A percentile compares a stretch with the other conserved stretches of the same genome.
Evolutionary conservation across 495 filamentous ascomycete species (phyloP).

Genomic region (Penicillium maclennaniae): DNA sequence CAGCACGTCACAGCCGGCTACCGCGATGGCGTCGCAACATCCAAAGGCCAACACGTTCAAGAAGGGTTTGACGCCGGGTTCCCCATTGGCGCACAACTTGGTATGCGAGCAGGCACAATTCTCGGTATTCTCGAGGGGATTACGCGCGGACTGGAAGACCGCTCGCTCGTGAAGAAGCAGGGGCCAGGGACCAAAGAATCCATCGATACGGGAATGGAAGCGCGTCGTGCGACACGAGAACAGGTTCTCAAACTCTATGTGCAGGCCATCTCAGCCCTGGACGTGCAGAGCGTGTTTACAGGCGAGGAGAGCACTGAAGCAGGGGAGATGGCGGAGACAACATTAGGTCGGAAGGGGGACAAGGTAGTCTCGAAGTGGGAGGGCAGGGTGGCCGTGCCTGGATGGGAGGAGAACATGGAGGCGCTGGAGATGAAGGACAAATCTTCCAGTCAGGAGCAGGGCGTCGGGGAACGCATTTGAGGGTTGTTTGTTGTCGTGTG

Average conservation of each 20-base stretch:
- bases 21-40: slow-evolving; percentile 73
- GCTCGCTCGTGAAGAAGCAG: slow-evolving; percentile 30
- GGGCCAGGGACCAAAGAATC: slow-evolving; percentile 9
- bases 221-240: slow-evolving; percentile 18
- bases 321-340: slow-evolving; percentile 26
- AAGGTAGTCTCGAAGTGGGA: slow-evolving; percentile 47
- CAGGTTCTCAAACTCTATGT: slow-evolving; percentile 41
- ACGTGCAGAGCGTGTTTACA: slow-evolving; percentile 59
- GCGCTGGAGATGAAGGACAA: slow-evolving; percentile 36
- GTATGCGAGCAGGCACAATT: slow-evolving; percentile 64
- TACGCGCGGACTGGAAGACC: slow-evolving; percentile 33
- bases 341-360: slow-evolving; percentile 30
- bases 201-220: neutral
- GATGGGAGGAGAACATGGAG: slow-evolving; percentile 46
- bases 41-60: slow-evolving; percentile 70
- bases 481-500: slow-evolving; percentile 1
- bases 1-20: slow-evolving; percentile 86
- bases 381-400: slow-evolving; percentile 40
- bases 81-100: slow-evolving; percentile 70
- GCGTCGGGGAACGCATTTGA: slow-evolving; percentile 14
- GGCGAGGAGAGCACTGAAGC: slow-evolving; percentile 25
- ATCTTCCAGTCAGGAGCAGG: neutral
- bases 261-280: slow-evolving; percentile 57
- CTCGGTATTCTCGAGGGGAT: slow-evolving; percentile 71
- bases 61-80: slow-evolving; percentile 88